Conservation (phyloP, 352 stramenopile species). For the Hyaloperonospora brassicae region DNA sequence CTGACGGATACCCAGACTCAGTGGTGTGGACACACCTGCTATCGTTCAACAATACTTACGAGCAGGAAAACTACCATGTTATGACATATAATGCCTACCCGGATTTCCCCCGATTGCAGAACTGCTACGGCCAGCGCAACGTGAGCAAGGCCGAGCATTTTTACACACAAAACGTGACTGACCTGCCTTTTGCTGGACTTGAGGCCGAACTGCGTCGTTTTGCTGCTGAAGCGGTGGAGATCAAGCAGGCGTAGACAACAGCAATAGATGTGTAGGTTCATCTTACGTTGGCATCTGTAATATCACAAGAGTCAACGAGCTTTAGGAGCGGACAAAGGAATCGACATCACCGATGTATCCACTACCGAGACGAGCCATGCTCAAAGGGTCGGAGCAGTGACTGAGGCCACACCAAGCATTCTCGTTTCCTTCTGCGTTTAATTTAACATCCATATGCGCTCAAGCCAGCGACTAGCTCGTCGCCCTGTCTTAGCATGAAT, state of each 20-base stretch:
- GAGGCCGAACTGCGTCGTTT: slow-evolving; percentile 22
- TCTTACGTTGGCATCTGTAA: too few species aligned
- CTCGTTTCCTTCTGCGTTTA: too few species aligned
- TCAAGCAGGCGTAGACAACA: background rate
- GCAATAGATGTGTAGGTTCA: background rate
- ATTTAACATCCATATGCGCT: too few species aligned
- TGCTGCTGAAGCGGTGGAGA: slow-evolving; percentile 16
- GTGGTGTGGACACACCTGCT: slow-evolving; percentile 65
- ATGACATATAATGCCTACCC: slow-evolving; percentile 43
- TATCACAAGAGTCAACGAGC: too few species aligned
- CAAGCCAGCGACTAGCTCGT: too few species aligned
- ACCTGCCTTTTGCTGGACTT: slow-evolving; percentile 18
- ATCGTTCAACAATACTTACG: slow-evolving; percentile 39
- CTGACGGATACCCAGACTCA: slow-evolving; percentile 38
- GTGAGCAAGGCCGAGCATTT: slow-evolving; percentile 24
- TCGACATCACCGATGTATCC: too few species aligned
- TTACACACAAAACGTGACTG: slow-evolving; percentile 15
- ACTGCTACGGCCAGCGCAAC: slow-evolving; percentile 49
- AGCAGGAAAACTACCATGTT: slow-evolving; percentile 39
- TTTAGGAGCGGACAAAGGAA: too few species aligned
- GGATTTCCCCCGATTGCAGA: slow-evolving; percentile 42
- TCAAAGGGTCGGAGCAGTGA: too few species aligned
- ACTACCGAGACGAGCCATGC: too few species aligned
- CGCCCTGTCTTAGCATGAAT: too few species aligned
- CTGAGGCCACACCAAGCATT: too few species aligned